These are phyloP conservation scores for Purpureocillium lavendulum DNA, from an alignment of 2,329 filamentous ascomycete species.

Conservation along the genomic window DNA sequence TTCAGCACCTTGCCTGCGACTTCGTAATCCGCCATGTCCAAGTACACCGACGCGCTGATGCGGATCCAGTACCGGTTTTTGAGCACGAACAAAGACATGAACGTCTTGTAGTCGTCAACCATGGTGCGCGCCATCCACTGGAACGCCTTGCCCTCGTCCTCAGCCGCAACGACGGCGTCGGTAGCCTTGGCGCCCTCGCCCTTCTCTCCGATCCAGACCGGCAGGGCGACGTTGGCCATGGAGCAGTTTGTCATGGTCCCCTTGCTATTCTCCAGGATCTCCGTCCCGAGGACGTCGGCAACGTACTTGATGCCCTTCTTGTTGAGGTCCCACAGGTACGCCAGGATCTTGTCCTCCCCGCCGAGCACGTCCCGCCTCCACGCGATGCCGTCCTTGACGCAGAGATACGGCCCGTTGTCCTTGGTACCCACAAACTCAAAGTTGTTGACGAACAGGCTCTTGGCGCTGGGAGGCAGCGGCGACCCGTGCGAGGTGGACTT, in stretches of 20 bases:
- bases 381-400: conserved; percentile 59
- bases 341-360: conserved; percentile 61
- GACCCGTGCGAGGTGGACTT: conserved; percentile 18
- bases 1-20: conserved; percentile 55
- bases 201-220: conserved; percentile 37
- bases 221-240: conserved; percentile 67
- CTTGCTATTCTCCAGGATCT: conserved; percentile 59
- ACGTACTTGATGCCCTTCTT: conserved; percentile 52
- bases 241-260: conserved; percentile 56
- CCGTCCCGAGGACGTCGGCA: conserved; percentile 58
- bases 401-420: conserved; percentile 65
- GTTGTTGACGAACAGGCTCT: conserved; percentile 54
- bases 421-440: conserved; percentile 74
- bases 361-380: conserved; percentile 64
- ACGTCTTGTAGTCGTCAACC: conserved; percentile 58
- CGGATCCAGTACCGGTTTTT: conserved; percentile 59
- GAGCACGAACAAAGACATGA: conserved; percentile 57
- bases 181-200: conserved; percentile 16
- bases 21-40: conserved; percentile 73
- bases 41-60: conserved; percentile 73
- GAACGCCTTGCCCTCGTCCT: conserved; percentile 28
- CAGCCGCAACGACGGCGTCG: conserved; percentile 18
- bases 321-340: conserved; percentile 56
- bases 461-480: conserved; percentile 35
- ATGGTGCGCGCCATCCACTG: conserved; percentile 51